phyloP scores from a whole-genome alignment of 1,284 basidiomycete genomes.

The Irpex sp. region DNA sequence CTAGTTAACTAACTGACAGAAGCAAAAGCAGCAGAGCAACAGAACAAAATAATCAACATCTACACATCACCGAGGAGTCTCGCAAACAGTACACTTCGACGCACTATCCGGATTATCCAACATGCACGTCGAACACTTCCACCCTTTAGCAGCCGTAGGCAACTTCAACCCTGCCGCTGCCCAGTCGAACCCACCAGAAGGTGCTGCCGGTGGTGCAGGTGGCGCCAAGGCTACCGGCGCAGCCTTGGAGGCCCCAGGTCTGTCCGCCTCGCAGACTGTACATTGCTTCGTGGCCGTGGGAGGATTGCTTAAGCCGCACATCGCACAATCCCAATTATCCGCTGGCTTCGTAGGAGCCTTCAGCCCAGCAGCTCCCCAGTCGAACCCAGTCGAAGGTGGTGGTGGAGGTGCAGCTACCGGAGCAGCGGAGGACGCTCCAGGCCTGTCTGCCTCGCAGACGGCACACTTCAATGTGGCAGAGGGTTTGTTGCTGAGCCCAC shows the following conservation, averaged over 20 bases:
- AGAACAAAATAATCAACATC: too few relatives aligned
- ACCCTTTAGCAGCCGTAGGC: slow-evolving; percentile 16
- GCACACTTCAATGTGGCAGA: slow-evolving; percentile 43
- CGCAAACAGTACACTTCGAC: slow-evolving; percentile 17
- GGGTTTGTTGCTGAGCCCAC: slow-evolving; percentile 40
- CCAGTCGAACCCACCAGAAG: slow-evolving; percentile 20
- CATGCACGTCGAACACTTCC: slow-evolving; percentile 24
- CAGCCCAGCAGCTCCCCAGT: slow-evolving; percentile 50
- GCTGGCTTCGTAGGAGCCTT: slow-evolving; percentile 30
- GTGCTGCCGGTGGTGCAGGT: background rate
- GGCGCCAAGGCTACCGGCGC: background rate
- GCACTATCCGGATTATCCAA: slow-evolving; percentile 16
- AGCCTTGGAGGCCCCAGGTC: slow-evolving; percentile 15
- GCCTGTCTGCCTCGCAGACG: slow-evolving; percentile 37
- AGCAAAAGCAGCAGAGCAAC: too few relatives aligned
- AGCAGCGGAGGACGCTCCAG: slow-evolving; percentile 11
- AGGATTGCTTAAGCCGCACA: slow-evolving; percentile 37
- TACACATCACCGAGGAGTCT: background rate
- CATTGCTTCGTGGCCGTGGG: slow-evolving; percentile 37
- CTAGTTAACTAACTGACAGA: too few relatives aligned
- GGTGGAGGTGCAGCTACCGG: slow-evolving; percentile 12
- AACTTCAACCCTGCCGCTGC: slow-evolving; percentile 23
- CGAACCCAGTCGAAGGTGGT: slow-evolving; percentile 27
- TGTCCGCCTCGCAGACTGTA: slow-evolving; percentile 34
- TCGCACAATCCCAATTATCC: slow-evolving; percentile 36